phyloP scores from a whole-genome alignment of 257 asterid species.

The Solanum virginianum region DNA sequence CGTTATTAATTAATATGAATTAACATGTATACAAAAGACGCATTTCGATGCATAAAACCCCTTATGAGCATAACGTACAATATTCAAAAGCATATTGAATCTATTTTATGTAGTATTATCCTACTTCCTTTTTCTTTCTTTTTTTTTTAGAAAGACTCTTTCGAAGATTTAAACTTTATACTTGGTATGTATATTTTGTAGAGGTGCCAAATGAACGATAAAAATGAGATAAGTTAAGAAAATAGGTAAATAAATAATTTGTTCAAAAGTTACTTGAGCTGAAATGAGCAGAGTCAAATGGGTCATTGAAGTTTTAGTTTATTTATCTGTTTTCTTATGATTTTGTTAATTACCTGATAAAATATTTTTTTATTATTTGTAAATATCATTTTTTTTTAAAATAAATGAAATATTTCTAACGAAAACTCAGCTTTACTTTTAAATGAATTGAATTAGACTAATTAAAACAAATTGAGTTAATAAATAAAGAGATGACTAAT shows the following conservation, averaged over 20 bases:
- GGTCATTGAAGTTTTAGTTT: not conserved
- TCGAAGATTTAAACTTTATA: not conserved
- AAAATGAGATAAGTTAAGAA: not conserved
- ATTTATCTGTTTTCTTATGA: too few species aligned
- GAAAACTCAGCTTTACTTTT: too few species aligned
- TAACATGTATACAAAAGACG: not conserved
- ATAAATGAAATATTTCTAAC: too few species aligned
- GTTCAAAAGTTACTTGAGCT: not conserved
- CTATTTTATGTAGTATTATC: not conserved
- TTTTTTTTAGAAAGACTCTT: not conserved
- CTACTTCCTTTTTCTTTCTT: not conserved
- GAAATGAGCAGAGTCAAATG: fast-evolving
- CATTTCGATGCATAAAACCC: not conserved
- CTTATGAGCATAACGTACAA: not conserved
- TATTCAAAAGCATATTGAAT: not conserved
- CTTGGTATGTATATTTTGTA: not conserved
- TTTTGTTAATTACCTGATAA: too few species aligned
- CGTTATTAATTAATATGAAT: not conserved
- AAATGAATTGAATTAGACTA: too few species aligned
- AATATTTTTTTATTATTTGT: not conserved
- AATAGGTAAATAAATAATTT: not conserved
- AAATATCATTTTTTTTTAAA: too few species aligned
- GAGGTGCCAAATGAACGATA: not conserved
- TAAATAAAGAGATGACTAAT: fast-evolving
- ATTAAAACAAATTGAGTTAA: too few species aligned